Evolutionary conservation across 2,329 filamentous ascomycete species (phyloP), one percentile per base, ranked within the genome.

Genomic region (Hymenoscyphus repandus): DNA sequence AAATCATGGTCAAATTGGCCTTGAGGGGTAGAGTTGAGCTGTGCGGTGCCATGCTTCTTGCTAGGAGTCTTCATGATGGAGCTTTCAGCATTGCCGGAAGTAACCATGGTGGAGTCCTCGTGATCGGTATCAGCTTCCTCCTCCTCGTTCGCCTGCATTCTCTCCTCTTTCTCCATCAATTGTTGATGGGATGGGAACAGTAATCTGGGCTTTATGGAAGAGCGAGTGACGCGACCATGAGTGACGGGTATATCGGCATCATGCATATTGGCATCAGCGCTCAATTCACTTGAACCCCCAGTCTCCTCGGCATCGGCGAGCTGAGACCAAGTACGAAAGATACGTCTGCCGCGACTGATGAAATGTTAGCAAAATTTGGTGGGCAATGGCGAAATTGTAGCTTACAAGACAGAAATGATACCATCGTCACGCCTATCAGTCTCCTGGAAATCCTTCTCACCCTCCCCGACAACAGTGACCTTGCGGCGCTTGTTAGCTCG

Each of bases 341-440:
- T 74, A 65, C 82, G 88, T 74, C 86, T 89, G 66, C 88, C 88
- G 61, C 88, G 88, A 74, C 86, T 90, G 49, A 57, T 48, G 45
- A 59, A 55, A 50, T 44, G 55, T 68, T 66, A 68, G 62, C 49
- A 44, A 31, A 45, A 50, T 31, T 31, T 39, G 30, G 20, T 27
- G 18, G 10, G 22, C 22, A 27, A 27, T 36, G 13, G 12, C 32
- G 45, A 27, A n/a, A 11, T 32, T 39, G 48, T 41, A 15, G 83
- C 86, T 78, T 76, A 90, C 86, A 92, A 92, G 11, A 83, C 78
- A 61, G 83, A 89, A 54, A 90, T 73, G 64, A 90, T 77, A 53
- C 88, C 88, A 66, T 92, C 86, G 3, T 83, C 77, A 30, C 85
- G 82, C 41, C 86, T 78, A 6, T 88, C 79, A 53, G 90, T 72